Base-by-base conservation (phyloP, 106 monocot species). In the Chionographis japonica region DNA sequence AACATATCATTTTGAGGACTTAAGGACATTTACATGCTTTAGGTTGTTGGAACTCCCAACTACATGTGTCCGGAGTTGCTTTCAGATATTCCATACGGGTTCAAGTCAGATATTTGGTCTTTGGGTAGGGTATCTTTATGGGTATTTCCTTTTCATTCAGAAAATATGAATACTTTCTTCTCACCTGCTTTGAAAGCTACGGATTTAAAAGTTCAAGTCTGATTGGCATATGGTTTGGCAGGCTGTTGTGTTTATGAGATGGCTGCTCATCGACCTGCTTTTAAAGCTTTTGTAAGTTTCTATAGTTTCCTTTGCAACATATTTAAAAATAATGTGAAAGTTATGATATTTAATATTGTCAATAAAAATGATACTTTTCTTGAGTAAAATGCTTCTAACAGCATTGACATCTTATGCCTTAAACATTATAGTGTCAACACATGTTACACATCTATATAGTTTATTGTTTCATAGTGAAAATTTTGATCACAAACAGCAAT, bases 231-330 rank as follows among this genome's bases (percentile, higher is more conserved):
- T 54, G 40, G 38, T 62, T 66, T 8, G 37, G 10, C 81, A 98
- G 98, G 98, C 12, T 98, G 98, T 67, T 98, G 98, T 63, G 81
- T 98, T 85, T 98, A 98, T 74, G 98, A 98, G 81, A 98, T 98
- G 98, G 89, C 93, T 78, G 98, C 98, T 66, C 90, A 98, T 81
- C 85, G 93, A 52, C 98, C 98, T 61, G 98, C 98, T 53, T 98
- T 98, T 79, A 98, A 98, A 78, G 98, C 98, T 67, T 98, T 98
- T 81, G 98, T 98, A 83, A 87, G 93, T 78, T 56, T 62, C 41
- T 63, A 7, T 4, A 6, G 6, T 20, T 40, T 41, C 18, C 50
- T 59, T 57, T 50, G 20, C 27, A 27, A 27, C 9, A 46, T 46
- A 46, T 46, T 5, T 46, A 46, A 46, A 46, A 46, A 10, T 46